Evolutionary conservation across 306 rosid species (phyloP).

Genomic region (Adenanthera pavonina): DNA sequence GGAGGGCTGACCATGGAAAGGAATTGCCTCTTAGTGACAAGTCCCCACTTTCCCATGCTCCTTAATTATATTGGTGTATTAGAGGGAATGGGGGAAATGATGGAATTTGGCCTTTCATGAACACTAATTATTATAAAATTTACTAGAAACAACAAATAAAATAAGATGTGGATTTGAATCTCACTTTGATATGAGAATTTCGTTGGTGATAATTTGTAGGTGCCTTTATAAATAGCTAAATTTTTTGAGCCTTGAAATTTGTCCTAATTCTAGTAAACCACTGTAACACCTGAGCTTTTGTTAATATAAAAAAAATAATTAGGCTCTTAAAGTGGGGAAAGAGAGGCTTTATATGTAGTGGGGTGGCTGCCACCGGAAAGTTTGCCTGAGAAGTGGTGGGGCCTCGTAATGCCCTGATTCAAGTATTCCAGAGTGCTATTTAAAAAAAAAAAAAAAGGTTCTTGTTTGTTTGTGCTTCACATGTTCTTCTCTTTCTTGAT

Average conservation of each 20-base stretch:
- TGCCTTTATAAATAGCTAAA: no score
- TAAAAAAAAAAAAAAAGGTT: not conserved
- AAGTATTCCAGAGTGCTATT: not conserved
- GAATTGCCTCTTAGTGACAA: not conserved
- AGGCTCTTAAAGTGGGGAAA: no score
- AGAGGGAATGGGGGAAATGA: not conserved
- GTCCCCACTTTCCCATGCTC: not conserved
- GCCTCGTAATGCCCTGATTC: not conserved
- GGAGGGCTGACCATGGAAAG: not conserved
- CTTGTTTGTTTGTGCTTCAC: not conserved
- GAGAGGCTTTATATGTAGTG: not conserved
- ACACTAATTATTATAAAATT: not conserved
- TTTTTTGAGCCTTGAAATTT: no score
- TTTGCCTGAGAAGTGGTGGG: conserved; percentile 5
- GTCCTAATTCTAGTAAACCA: no score
- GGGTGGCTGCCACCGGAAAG: not conserved
- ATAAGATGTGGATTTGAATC: not conserved
- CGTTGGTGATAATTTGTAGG: no score
- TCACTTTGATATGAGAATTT: no score
- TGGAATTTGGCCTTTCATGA: not conserved
- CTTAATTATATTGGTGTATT: not conserved
- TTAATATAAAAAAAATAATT: no score
- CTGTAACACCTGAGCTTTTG: no score
- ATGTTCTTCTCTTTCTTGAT: not conserved
- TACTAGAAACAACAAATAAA: not conserved